Conservation (phyloP, 768 basidiomycete species). For the Tricholoma terreum region DNA sequence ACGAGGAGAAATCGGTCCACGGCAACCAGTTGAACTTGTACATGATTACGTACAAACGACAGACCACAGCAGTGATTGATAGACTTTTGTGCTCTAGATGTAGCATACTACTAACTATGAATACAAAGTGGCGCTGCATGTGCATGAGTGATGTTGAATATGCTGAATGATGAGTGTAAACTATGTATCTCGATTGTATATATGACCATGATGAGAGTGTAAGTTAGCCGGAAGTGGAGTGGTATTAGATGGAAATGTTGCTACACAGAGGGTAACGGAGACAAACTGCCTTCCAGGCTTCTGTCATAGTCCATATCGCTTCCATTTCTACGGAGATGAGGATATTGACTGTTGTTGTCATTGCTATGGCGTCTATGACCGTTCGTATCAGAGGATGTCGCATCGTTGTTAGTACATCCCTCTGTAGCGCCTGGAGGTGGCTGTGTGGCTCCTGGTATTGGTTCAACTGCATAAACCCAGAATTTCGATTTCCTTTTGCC, state of each 20-base stretch:
- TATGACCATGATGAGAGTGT: not conserved
- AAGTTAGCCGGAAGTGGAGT: constrained; percentile 1
- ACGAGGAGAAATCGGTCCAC: not conserved
- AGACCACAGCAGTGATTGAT: too few species aligned
- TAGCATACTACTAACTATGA: not conserved
- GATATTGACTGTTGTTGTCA: constrained; percentile 8
- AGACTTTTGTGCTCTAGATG: not conserved
- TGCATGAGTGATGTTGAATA: not conserved
- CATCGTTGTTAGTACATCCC: constrained; percentile 13
- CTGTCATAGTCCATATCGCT: constrained; percentile 26
- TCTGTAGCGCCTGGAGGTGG: constrained; percentile 17
- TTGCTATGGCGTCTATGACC: constrained; percentile 6
- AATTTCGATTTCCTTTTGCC: constrained; percentile 86
- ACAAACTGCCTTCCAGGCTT: constrained; percentile 40
- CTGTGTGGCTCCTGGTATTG: constrained; percentile 39
- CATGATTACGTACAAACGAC: too few species aligned
- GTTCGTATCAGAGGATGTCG: constrained; percentile 4
- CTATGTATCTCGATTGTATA: constrained; percentile 2
- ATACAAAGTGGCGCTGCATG: not conserved
- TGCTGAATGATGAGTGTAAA: constrained; percentile 4
- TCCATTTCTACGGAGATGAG: constrained; percentile 10
- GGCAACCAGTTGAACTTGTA: not conserved
- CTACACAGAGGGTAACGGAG: constrained; percentile 38
- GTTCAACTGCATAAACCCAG: constrained; percentile 88
- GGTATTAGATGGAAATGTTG: too few species aligned